Percentiles rank a stretch among this genome's conserved stretches.
phyloP scores from a whole-genome alignment of 345 rosid genomes.

The Eucalyptus pauciflora region DNA sequence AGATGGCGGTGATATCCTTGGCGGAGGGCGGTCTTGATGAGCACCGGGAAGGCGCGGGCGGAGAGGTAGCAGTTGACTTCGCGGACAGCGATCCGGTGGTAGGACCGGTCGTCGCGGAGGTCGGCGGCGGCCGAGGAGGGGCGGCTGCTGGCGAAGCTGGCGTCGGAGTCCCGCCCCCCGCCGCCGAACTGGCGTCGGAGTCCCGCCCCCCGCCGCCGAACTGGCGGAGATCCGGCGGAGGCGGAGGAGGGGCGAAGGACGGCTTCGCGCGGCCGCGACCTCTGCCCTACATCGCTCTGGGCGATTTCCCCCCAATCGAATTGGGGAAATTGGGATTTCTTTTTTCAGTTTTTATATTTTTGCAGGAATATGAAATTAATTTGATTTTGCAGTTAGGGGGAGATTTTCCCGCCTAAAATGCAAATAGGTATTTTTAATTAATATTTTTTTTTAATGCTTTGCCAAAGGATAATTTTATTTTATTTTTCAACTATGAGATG shows the following conservation, averaged over 20 bases:
- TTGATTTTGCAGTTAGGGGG: not conserved
- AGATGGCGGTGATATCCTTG: too few relatives aligned
- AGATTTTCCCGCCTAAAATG: not conserved
- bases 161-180: conserved; percentile 75
- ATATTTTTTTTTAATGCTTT: not conserved
- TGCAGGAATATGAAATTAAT: not conserved
- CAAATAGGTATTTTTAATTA: not conserved
- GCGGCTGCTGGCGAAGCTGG: conserved; percentile 79
- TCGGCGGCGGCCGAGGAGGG: conserved; percentile 63
- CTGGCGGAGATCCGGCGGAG: not conserved
- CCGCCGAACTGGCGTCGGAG: too few relatives aligned
- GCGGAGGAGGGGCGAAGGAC: conserved; percentile 13
- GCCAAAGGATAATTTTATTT: not conserved
- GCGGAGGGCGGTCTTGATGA: conserved; percentile 27
- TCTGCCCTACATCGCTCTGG: conserved; percentile 1
- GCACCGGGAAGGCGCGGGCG: conserved; percentile 26
- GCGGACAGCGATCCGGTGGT: conserved; percentile 45
- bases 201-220: conserved; percentile 15
- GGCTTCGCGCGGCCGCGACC: conserved; percentile 6
- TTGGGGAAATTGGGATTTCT: not conserved
- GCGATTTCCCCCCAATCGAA: not conserved
- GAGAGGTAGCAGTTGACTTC: conserved; percentile 57
- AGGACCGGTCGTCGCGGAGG: conserved; percentile 33
- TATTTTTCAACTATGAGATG: too few relatives aligned
- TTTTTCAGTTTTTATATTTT: not conserved